phyloP scores from a whole-genome alignment of 192 early-diverging fungal species.

The Coemansia sp. region DNA sequence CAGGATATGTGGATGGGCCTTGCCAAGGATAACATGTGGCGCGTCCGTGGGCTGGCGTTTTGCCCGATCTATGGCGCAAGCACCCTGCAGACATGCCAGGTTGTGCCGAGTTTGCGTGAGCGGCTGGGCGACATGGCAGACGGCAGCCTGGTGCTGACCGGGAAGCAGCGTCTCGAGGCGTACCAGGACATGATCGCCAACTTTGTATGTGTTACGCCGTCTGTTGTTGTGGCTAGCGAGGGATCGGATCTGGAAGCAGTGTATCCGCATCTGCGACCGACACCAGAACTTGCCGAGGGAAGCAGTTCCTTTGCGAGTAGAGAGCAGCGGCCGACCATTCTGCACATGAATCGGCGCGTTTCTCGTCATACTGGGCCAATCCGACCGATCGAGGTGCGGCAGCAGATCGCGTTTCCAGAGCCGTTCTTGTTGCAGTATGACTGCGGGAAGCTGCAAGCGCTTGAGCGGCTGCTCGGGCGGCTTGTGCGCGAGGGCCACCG shows the following conservation, averaged over 20 bases:
- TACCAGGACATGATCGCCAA: constrained; percentile 8
- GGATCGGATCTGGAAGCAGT: constrained; percentile 18
- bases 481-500: constrained; percentile 89
- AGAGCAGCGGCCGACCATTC: constrained; percentile 20
- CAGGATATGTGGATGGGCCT: constrained; percentile 31
- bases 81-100: constrained; percentile 6
- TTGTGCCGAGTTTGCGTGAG: constrained; percentile 4
- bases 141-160: constrained; percentile 58
- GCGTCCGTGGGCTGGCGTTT: constrained; percentile 13
- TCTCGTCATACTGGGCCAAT: constrained; percentile 53
- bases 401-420: constrained; percentile 81
- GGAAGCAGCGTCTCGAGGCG: constrained; percentile 30
- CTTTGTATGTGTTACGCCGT: constrained; percentile 45
- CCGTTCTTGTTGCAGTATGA: constrained; percentile 81
- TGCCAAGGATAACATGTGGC: constrained; percentile 12
- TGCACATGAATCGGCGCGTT: constrained; percentile 38
- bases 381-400: constrained; percentile 60
- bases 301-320: not conserved
- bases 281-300: not conserved
- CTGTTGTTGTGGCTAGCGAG: constrained; percentile 26
- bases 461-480: constrained; percentile 77
- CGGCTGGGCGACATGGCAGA: constrained; percentile 44
- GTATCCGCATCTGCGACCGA: constrained; percentile 24
- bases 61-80: constrained; percentile 20
- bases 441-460: constrained; percentile 85